These are phyloP conservation scores for Leersia perrieri DNA, from an alignment of 176 grass and related monocot species.

Conservation along the genomic window DNA sequence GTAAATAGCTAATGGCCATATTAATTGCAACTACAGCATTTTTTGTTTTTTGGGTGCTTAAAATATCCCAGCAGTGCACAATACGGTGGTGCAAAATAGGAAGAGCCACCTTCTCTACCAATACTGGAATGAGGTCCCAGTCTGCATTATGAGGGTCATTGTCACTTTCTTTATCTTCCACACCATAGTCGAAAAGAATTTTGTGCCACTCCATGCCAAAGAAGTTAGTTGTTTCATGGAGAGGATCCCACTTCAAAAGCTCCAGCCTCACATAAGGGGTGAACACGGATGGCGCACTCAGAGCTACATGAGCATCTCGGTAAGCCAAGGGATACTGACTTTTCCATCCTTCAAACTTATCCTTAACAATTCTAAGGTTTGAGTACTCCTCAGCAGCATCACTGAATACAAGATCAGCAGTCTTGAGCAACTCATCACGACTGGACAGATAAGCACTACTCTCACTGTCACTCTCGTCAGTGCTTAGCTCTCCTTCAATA, in stretches of 20 bases:
- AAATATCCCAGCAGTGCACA: conserved; percentile 81
- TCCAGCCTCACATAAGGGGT: conserved; percentile 84
- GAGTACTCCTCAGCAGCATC: conserved; percentile 95
- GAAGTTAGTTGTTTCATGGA: conserved; percentile 59
- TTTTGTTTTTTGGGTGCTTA: conserved; percentile 71
- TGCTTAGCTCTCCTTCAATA: conserved; percentile 93
- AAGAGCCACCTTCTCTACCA: conserved; percentile 94
- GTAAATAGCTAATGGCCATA: conserved; percentile 73
- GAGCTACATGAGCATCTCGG: conserved; percentile 78
- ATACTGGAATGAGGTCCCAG: conserved; percentile 56
- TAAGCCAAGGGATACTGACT: conserved; percentile 59
- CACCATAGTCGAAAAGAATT: conserved; percentile 66
- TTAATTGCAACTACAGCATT: conserved; percentile 57
- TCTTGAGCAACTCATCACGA: conserved; percentile 70
- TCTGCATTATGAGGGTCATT: conserved; percentile 50
- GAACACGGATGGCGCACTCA: conserved; percentile 68
- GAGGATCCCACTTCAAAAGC: conserved; percentile 94
- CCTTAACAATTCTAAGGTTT: conserved; percentile 79
- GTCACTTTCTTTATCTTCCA: conserved; percentile 18
- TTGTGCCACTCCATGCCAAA: conserved; percentile 81
- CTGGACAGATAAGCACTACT: conserved; percentile 74
- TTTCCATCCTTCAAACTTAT: conserved; percentile 93
- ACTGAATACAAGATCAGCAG: conserved; percentile 68
- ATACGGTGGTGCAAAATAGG: conserved; percentile 90
- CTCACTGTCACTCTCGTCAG: conserved; percentile 96